Evolutionary conservation across 2,329 filamentous ascomycete species (phyloP).

Genomic region (Beauveria sp.): DNA sequence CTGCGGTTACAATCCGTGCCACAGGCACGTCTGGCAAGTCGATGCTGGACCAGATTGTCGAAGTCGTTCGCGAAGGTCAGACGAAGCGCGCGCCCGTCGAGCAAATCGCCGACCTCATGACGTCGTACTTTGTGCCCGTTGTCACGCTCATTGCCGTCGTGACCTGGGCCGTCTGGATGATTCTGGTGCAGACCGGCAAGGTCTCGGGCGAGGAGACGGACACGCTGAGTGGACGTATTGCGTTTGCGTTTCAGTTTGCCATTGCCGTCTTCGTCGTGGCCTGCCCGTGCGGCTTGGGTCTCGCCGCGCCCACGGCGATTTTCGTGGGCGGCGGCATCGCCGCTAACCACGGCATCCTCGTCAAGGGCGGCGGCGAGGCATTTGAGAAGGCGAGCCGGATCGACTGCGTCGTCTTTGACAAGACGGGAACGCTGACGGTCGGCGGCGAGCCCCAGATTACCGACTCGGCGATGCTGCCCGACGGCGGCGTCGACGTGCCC

Average conservation of each 20-base stretch:
- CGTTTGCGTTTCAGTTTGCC: slow-evolving; percentile 73
- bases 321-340: slow-evolving; percentile 77
- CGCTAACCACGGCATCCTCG: slow-evolving; percentile 71
- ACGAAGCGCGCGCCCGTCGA: slow-evolving; percentile 69
- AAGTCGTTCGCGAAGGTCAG: slow-evolving; percentile 70
- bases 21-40: slow-evolving; percentile 60
- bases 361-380: slow-evolving; percentile 76
- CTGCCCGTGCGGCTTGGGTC: slow-evolving; percentile 74
- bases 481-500: slow-evolving; percentile 17
- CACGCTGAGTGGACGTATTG: slow-evolving; percentile 55
- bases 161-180: slow-evolving; percentile 67
- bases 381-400: slow-evolving; percentile 77
- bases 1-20: slow-evolving; percentile 54
- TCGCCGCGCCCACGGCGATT: slow-evolving; percentile 79
- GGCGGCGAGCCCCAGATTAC: slow-evolving; percentile 65
- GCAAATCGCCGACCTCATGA: slow-evolving; percentile 63
- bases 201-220: slow-evolving; percentile 52
- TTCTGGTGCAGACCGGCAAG: slow-evolving; percentile 49
- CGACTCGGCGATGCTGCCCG: slow-evolving; percentile 37
- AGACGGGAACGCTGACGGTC: slow-evolving; percentile 75
- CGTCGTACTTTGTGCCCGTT: slow-evolving; percentile 68
- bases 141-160: slow-evolving; percentile 61
- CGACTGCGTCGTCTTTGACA: slow-evolving; percentile 78
- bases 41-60: slow-evolving; percentile 74
- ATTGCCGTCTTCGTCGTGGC: slow-evolving; percentile 84